Conservation (phyloP, 2,329 filamentous ascomycete species). For the Sporothrix variecibatus region DNA sequence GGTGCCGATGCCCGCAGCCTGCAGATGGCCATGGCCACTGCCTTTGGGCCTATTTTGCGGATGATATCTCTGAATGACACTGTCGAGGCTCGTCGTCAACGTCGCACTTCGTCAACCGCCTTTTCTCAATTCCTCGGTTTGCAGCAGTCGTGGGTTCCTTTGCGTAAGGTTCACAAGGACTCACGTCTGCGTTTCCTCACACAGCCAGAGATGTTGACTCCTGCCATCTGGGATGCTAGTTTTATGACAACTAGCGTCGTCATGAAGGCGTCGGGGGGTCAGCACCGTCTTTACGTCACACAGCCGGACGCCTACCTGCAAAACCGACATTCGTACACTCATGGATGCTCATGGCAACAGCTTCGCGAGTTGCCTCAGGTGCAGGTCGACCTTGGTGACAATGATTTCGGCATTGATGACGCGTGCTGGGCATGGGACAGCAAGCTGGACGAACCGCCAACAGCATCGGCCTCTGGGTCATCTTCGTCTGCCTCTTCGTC, state of each 20-base stretch:
- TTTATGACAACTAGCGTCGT: slow-evolving; percentile 71
- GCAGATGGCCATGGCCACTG: slow-evolving; percentile 60
- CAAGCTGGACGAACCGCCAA: slow-evolving; percentile 60
- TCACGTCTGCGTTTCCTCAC: slow-evolving; percentile 70
- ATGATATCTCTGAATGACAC: slow-evolving; percentile 43
- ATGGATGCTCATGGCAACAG: slow-evolving; percentile 70
- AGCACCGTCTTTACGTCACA: slow-evolving; percentile 72
- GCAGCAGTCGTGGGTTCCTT: slow-evolving; percentile 69
- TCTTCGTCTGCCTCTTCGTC: slow-evolving; percentile 31
- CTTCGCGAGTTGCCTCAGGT: slow-evolving; percentile 55
- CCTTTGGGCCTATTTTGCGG: slow-evolving; percentile 61
- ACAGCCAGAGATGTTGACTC: slow-evolving; percentile 71
- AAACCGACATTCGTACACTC: slow-evolving; percentile 53
- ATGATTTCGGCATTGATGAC: slow-evolving; percentile 43
- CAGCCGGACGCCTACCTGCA: slow-evolving; percentile 75
- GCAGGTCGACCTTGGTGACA: not conserved
- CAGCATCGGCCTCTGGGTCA: slow-evolving; percentile 41
- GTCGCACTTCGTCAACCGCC: slow-evolving; percentile 19
- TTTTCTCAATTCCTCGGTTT: slow-evolving; percentile 57
- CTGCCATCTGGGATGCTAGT: slow-evolving; percentile 68
- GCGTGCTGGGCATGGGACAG: slow-evolving; percentile 69
- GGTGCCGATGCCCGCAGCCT: slow-evolving; percentile 69
- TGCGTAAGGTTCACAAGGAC: slow-evolving; percentile 75
- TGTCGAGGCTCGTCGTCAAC: slow-evolving; percentile 26
- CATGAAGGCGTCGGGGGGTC: slow-evolving; percentile 66